Percentiles rank a stretch among this genome's conserved stretches.
Conservation (phyloP, 2,329 filamentous ascomycete genomes). For the Fusarium sp. region DNA sequence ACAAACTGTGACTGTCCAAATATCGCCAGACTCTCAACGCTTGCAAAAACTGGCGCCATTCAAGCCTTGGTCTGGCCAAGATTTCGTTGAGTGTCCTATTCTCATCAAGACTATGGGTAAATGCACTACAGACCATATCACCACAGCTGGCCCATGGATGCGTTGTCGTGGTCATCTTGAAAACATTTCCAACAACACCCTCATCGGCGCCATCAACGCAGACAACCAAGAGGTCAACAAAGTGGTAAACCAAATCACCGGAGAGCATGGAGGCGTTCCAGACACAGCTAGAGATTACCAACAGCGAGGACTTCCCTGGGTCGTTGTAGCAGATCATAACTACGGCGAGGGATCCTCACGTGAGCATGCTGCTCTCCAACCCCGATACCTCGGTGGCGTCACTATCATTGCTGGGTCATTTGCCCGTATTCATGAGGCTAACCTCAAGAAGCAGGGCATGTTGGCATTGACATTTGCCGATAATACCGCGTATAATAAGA, state of each 20-base stretch:
- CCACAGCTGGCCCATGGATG: conserved; percentile 92
- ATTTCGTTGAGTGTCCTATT: conserved; percentile 83
- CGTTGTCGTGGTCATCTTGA: conserved; percentile 99
- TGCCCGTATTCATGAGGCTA: conserved; percentile 94
- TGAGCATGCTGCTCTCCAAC: conserved; percentile 91
- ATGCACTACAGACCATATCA: conserved; percentile 98
- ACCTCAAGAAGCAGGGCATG: conserved; percentile 97
- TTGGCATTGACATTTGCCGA: conserved; percentile 92
- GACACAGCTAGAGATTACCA: conserved; percentile 85
- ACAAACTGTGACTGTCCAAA: neutral
- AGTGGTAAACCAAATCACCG: conserved; percentile 75
- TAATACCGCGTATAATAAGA: conserved; percentile 86
- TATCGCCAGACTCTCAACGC: conserved; percentile 74
- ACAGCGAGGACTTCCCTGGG: conserved; percentile 76
- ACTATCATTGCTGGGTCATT: conserved; percentile 91
- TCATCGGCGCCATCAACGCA: conserved; percentile 94
- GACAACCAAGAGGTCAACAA: conserved; percentile 93
- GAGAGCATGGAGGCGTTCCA: conserved; percentile 46
- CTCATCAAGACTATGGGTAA: conserved; percentile 97
- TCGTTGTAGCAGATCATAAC: conserved; percentile 97
- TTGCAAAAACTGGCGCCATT: conserved; percentile 94
- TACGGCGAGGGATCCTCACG: conserved; percentile 94
- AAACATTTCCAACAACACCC: conserved; percentile 97
- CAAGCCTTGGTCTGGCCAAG: conserved; percentile 79
- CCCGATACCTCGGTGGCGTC: conserved; percentile 87